Percentiles rank a stretch among this genome's conserved stretches.
These are phyloP conservation scores for Xylaria digitata DNA, from an alignment of 2,329 filamentous ascomycete species.

Conservation along the genomic window DNA sequence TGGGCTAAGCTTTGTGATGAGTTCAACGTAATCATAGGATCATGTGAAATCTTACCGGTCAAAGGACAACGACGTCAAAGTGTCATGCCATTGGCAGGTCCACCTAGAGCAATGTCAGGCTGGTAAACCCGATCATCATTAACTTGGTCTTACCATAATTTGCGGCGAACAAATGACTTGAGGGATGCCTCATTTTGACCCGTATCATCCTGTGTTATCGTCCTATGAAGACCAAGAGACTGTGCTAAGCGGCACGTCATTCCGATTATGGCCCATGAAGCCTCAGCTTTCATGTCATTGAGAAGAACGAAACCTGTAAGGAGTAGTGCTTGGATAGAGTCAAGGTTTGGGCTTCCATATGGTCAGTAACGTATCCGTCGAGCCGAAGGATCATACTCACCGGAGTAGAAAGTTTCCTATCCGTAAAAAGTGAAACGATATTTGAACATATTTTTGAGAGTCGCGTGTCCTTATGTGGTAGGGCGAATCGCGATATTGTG, in stretches of 20 bases:
- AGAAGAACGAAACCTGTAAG: conserved; percentile 72
- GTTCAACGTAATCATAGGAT: neutral
- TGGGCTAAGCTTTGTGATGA: conserved; percentile 53
- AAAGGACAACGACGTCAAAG: conserved; percentile 72
- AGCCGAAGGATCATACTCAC: conserved; percentile 48
- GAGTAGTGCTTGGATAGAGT: conserved; percentile 73
- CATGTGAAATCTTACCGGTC: conserved; percentile 60
- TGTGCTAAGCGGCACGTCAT: conserved; percentile 74
- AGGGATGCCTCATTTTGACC: conserved; percentile 57
- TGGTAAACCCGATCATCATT: neutral
- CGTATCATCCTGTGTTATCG: conserved; percentile 59
- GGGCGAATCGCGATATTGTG: conserved; percentile 73
- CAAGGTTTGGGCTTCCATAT: conserved; percentile 65
- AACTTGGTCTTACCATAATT: conserved; percentile 61
- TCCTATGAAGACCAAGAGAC: conserved; percentile 70
- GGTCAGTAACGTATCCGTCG: conserved; percentile 15
- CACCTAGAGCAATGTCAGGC: conserved; percentile 53
- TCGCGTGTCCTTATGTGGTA: conserved; percentile 70
- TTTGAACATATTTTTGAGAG: conserved; percentile 71
- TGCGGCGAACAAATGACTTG: conserved; percentile 67
- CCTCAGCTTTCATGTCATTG: conserved; percentile 77
- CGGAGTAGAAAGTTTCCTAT: conserved; percentile 72
- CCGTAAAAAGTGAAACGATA: conserved; percentile 73
- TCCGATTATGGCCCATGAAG: conserved; percentile 73
- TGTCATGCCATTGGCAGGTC: conserved; percentile 76